Conservation (phyloP, 805 yeast species). For the Wickerhamomyces chaumierensis region DNA sequence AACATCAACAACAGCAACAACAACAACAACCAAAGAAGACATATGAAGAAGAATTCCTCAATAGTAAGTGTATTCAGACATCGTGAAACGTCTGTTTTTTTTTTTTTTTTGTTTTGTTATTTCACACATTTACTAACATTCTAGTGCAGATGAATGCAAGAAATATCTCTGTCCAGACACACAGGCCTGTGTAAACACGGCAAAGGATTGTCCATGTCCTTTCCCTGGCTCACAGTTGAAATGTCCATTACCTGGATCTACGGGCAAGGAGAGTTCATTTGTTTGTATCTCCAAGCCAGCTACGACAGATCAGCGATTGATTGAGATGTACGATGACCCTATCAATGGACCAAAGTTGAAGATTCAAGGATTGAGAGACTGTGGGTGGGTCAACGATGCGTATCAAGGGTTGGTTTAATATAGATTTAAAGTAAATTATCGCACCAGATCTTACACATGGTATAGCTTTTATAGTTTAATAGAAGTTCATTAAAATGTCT, state of each 20-base stretch:
- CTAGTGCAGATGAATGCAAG: conserved; percentile 40
- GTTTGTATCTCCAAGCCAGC: conserved; percentile 83
- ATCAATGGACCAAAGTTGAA: conserved; percentile 34
- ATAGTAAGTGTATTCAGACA: conserved; percentile 11
- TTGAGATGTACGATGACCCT: conserved; percentile 29
- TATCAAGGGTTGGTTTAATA: conserved; percentile 47
- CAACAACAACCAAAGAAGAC: conserved; percentile 21
- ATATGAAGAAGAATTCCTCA: conserved; percentile 25
- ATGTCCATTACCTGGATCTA: conserved; percentile 62
- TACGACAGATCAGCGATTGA: conserved; percentile 25
- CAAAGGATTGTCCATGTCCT: conserved; percentile 81
- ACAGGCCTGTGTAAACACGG: conserved; percentile 56
- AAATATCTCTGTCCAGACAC: conserved; percentile 79
- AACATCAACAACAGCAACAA: conserved; percentile 27
- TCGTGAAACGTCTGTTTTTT: not conserved
- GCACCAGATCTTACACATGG: no score
- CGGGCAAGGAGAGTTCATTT: conserved; percentile 36
- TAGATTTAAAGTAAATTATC: no score
- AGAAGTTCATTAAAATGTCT: no score
- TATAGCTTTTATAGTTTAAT: no score
- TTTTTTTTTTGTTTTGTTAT: no score
- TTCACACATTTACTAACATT: no score
- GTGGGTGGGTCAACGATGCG: conserved; percentile 76
- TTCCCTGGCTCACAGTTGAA: conserved; percentile 77
- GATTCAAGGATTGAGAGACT: conserved; percentile 52